These are phyloP conservation scores for Heterobasidion irregulare DNA, from an alignment of 1,284 basidiomycete genomes.

Conservation along the genomic window DNA sequence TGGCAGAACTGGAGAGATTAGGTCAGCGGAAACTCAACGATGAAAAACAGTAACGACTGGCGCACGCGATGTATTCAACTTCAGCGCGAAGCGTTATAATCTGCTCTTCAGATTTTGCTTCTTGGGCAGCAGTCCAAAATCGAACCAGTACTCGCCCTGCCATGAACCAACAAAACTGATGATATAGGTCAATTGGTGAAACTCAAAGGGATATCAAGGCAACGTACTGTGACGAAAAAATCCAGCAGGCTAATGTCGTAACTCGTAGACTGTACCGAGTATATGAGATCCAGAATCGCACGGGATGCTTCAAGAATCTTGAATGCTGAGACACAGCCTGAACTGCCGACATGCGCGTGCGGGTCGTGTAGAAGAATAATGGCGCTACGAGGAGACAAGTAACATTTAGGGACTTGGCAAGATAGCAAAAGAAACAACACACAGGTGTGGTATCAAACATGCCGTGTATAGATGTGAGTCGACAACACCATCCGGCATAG, in stretches of 20 bases:
- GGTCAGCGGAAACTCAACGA: neutral
- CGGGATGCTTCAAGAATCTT: conserved; percentile 59
- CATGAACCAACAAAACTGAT: conserved; percentile 62
- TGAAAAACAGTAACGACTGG: conserved; percentile 9
- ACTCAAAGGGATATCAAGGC: conserved; percentile 6
- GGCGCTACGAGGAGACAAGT: conserved; percentile 7
- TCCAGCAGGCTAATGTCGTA: conserved; percentile 61
- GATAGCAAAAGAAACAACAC: conserved; percentile 19
- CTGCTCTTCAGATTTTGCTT: conserved; percentile 43
- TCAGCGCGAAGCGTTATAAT: conserved; percentile 47
- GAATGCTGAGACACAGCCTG: conserved; percentile 56
- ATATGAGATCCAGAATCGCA: conserved; percentile 59
- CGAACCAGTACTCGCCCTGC: conserved; percentile 56
- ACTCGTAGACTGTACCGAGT: conserved; percentile 57
- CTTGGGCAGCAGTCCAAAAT: conserved; percentile 51
- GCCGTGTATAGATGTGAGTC: conserved; percentile 63
- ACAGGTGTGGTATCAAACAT: conserved; percentile 56
- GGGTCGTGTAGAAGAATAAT: conserved; percentile 53
- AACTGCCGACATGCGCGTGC: conserved; percentile 48
- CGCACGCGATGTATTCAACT: conserved; percentile 57
- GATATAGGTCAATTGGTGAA: neutral
- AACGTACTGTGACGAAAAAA: conserved; percentile 25
- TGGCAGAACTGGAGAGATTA: conserved; percentile 35
- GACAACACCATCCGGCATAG: conserved; percentile 46
- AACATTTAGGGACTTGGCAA: neutral